Percentiles rank a stretch among this genome's conserved stretches.
Conservation (phyloP, 208 protist species). For the Leishmania aethiopica region DNA sequence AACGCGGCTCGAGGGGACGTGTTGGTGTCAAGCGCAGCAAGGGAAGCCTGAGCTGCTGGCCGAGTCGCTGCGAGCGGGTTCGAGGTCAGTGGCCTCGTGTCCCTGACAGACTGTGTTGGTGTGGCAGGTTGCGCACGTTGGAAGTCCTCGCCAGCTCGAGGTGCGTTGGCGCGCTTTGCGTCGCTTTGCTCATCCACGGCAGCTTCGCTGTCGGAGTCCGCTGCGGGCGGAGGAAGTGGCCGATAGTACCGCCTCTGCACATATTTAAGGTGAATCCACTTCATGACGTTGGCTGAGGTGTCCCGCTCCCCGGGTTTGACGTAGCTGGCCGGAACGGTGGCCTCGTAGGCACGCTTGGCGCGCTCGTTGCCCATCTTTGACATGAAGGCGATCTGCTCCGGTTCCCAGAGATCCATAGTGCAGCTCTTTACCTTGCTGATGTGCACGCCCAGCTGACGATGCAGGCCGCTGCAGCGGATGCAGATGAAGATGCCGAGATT, state of each 20-base stretch:
- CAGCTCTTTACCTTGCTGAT: conserved; percentile 87
- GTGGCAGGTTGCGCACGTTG: too few species aligned
- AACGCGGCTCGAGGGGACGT: too few species aligned
- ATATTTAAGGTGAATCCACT: conserved; percentile 77
- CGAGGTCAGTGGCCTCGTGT: not conserved
- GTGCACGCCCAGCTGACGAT: conserved; percentile 91
- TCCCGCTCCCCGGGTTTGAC: conserved; percentile 47
- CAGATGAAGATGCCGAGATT: conserved; percentile 91
- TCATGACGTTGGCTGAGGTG: conserved; percentile 40
- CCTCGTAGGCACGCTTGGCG: conserved; percentile 56
- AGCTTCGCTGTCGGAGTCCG: not conserved
- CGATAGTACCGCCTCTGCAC: conserved; percentile 51
- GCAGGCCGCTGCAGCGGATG: conserved; percentile 90
- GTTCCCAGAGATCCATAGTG: conserved; percentile 86
- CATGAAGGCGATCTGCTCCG: conserved; percentile 74
- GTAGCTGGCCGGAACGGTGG: conserved; percentile 43
- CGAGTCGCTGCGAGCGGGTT: not conserved
- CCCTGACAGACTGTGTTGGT: not conserved
- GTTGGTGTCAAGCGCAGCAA: not conserved
- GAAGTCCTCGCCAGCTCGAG: too few species aligned
- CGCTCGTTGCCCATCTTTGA: conserved; percentile 55
- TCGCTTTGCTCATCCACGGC: not conserved
- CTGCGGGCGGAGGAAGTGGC: not conserved
- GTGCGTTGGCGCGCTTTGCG: not conserved
- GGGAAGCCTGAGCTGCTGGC: not conserved